Conservation (phyloP, 176 grass and related monocot genomes). For the Oryza coarctata region DNA sequence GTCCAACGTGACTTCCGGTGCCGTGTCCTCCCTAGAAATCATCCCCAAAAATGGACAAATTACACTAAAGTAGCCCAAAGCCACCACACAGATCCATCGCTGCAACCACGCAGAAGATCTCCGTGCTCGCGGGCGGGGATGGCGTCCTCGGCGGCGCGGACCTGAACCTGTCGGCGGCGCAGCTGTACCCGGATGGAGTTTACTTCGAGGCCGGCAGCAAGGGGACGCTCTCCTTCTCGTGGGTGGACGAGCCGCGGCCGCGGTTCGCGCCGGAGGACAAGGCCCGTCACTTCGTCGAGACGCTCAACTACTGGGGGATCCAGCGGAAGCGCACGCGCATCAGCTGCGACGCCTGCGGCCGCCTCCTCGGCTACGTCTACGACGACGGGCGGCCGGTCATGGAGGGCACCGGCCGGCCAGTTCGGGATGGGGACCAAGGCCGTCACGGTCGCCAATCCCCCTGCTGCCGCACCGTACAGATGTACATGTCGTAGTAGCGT, state of each 20-base stretch:
- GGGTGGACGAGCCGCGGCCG: conserved; percentile 74
- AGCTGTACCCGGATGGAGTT: conserved; percentile 59
- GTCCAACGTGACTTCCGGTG: conserved; percentile 12
- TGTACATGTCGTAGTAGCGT: background rate
- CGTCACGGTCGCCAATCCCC: background rate
- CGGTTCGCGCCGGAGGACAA: conserved; percentile 67
- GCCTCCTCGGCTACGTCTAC: conserved; percentile 78
- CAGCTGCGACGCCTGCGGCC: conserved; percentile 62
- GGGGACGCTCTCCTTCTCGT: conserved; percentile 90
- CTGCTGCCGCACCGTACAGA: background rate
- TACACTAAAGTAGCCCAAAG: background rate
- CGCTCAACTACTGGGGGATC: conserved; percentile 83
- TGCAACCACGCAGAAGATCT: background rate
- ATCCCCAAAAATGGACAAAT: background rate
- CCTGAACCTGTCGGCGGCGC: conserved; percentile 69
- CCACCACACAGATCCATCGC: background rate
- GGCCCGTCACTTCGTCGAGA: conserved; percentile 86
- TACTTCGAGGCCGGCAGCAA: conserved; percentile 93
- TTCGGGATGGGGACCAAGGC: conserved; percentile 84
- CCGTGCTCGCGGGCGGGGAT: background rate
- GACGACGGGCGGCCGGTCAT: conserved; percentile 76
- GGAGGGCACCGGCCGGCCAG: conserved; percentile 61
- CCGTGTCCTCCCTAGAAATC: background rate
- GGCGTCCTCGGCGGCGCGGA: conserved; percentile 42
- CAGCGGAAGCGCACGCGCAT: conserved; percentile 73